Base-by-base conservation (phyloP, 2,329 filamentous ascomycete genomes). In the Chalaropsis ovoidea region DNA sequence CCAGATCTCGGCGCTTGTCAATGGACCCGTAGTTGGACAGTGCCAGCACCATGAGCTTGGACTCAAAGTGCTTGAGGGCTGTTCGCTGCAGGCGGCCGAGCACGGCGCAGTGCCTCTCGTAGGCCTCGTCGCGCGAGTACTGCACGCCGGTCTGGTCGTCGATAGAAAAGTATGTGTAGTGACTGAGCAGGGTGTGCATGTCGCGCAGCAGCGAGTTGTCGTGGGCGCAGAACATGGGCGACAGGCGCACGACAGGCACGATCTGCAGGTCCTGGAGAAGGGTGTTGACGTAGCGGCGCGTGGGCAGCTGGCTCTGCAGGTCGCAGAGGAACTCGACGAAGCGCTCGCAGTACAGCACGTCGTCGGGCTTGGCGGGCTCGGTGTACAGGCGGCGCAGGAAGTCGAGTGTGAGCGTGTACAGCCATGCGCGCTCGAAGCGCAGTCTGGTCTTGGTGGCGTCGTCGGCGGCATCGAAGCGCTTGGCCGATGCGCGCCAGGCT, bases 1-100 rank as follows among this genome's bases (percentile, higher is more conserved):
- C 83, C 17, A 99, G 80, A 70, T 97, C 94, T 5, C 82, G 79
- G 54, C 90, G 82, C 72, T 89, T 87, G 69, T 92, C 87, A 68
- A 99, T 88, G 3, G 90, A 88, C 1, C 87, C 91, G 73, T 95
- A 95, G 73, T 99, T 97, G 19, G 94, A 94, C 47, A 99, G 77
- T 1, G 93, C 90, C 67, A 99, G 77, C 47, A 99, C 87, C n/a
- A 87, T 91, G 45, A 99, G 78, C 75, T 96, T 96, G 6, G 91
- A 85, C 71, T 89, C 91, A 76, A 96, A 96, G 71, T 90, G 80
- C 71, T 87, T 91, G 71, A 95, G 80, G 24, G 87, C 84, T 60
- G 85, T 83, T 67, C 90, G 77, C 74, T 99, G 95, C 63, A 99
- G 77, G 64, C 82, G 86, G n/a, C 87, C 88, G 15, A 99, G 79